phyloP scores from a whole-genome alignment of 208 protist species.

The Leishmania mexicana region DNA sequence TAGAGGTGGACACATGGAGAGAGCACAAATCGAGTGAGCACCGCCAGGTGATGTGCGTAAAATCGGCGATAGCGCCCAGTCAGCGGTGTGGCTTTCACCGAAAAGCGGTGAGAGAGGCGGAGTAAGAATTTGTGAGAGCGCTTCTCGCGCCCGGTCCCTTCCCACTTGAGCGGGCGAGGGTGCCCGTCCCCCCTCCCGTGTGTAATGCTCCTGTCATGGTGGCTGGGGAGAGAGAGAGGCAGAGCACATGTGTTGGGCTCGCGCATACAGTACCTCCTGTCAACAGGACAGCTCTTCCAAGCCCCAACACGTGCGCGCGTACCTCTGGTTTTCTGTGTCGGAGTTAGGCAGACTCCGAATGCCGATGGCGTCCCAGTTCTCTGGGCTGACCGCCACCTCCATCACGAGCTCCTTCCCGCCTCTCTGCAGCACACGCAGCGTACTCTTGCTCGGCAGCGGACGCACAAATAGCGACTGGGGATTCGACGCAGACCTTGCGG shows the following conservation, averaged over 20 bases:
- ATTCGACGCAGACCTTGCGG: not conserved
- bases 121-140: not conserved
- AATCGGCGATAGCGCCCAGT: not conserved
- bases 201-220: slow-evolving; percentile 1
- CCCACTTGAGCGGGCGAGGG: not conserved
- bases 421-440: slow-evolving; percentile 54
- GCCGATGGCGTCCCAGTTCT: slow-evolving; percentile 45
- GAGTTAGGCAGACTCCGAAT: slow-evolving; percentile 47
- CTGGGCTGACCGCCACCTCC: slow-evolving; percentile 60
- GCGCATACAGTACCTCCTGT: not conserved
- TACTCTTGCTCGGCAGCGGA: slow-evolving; percentile 37
- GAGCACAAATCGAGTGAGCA: not conserved
- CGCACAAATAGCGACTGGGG: slow-evolving; percentile 34
- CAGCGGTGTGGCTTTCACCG: not conserved
- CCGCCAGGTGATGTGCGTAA: not conserved
- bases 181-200: not conserved
- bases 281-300: not conserved
- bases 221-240: not conserved
- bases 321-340: slow-evolving; percentile 19
- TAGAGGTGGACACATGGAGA: not conserved
- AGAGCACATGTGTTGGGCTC: not conserved
- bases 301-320: slow-evolving; percentile 14
- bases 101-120: not conserved
- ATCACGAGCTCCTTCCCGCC: slow-evolving; percentile 46
- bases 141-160: not conserved